phyloP scores from a whole-genome alignment of 23 red algal genomes.

The Agarophyton chilense region DNA sequence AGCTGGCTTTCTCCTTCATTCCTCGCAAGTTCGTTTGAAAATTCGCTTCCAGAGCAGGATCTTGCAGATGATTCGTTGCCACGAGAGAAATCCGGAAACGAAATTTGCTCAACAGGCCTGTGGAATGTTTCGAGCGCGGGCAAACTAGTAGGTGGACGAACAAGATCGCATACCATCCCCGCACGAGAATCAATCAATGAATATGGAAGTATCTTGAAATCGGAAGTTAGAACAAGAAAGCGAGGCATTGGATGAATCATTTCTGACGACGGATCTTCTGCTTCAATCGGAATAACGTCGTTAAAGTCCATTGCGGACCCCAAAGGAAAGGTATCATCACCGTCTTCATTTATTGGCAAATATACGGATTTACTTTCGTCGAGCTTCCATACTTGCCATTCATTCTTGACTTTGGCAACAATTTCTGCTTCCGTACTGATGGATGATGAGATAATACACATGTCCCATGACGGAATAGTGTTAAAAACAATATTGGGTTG shows the following conservation, averaged over 20 bases:
- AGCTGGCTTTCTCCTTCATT: neutral
- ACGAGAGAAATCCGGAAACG: constrained; percentile 2
- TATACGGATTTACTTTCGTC: constrained; percentile 40
- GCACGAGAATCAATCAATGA: constrained; percentile 33
- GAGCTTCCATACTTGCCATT: constrained; percentile 35
- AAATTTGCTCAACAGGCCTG: neutral
- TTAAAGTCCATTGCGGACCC: constrained; percentile 45
- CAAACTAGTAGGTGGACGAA: neutral
- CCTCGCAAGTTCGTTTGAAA: too few relatives aligned
- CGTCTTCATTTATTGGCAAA: constrained; percentile 46
- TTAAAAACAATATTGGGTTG: constrained; percentile 26
- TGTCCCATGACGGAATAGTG: constrained; percentile 24
- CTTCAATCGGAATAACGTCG: constrained; percentile 28
- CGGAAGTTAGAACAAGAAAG: constrained; percentile 42
- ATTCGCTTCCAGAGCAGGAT: neutral
- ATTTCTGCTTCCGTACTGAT: constrained; percentile 37
- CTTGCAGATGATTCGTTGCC: neutral
- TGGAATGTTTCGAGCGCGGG: neutral
- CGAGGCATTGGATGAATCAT: constrained; percentile 57
- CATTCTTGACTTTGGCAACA: constrained; percentile 39
- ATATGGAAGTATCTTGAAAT: constrained; percentile 24
- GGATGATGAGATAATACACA: constrained; percentile 49
- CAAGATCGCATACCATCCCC: neutral
- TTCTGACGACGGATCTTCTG: constrained; percentile 21
- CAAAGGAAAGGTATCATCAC: constrained; percentile 41